A percentile compares a stretch with the other conserved stretches of the same genome.
Evolutionary conservation across 371 early-diverging fungal species (phyloP).

Genomic region (Entomophthora muscae): DNA sequence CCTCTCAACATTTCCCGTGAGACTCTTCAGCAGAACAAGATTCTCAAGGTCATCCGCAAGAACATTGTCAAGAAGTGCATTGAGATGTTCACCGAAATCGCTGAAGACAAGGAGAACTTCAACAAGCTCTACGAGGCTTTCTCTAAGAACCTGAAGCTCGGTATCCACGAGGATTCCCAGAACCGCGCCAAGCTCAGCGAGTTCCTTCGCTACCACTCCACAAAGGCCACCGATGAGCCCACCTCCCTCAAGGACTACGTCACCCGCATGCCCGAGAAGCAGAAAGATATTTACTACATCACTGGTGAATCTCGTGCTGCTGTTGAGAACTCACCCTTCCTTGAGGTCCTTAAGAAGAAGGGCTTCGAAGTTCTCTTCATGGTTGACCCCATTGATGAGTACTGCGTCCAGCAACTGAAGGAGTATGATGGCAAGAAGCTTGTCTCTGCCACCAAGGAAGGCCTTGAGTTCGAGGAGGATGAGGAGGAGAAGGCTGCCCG

Average conservation of each 20-base stretch:
- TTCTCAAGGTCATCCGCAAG: conserved; percentile 86
- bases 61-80: conserved; percentile 84
- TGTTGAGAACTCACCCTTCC: conserved; percentile 94
- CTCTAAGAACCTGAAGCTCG: conserved; percentile 83
- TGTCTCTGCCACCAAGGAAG: conserved; percentile 95
- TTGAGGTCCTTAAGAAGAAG: conserved; percentile 95
- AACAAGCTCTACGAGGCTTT: conserved; percentile 87
- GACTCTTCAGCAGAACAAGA: conserved; percentile 88
- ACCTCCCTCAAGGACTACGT: conserved; percentile 89
- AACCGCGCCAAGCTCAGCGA: conserved; percentile 77
- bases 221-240: conserved; percentile 78
- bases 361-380: conserved; percentile 93
- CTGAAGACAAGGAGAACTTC: conserved; percentile 83
- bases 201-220: conserved; percentile 80
- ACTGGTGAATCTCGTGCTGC: conserved; percentile 91
- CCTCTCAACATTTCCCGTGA: conserved; percentile 96
- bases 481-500: conserved; percentile 83
- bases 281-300: conserved; percentile 91
- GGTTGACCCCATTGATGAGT: conserved; percentile 93
- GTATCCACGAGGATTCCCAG: conserved; percentile 75
- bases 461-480: conserved; percentile 93
- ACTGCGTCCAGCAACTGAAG: conserved; percentile 92
- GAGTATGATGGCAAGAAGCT: conserved; percentile 98
- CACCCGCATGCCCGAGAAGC: conserved; percentile 61
- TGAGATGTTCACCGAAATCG: conserved; percentile 78